Evolutionary conservation across 139 green algal genomes (phyloP), one percentile per base, ranked within the genome.

Genomic region (Parachlorella kessleri): DNA sequence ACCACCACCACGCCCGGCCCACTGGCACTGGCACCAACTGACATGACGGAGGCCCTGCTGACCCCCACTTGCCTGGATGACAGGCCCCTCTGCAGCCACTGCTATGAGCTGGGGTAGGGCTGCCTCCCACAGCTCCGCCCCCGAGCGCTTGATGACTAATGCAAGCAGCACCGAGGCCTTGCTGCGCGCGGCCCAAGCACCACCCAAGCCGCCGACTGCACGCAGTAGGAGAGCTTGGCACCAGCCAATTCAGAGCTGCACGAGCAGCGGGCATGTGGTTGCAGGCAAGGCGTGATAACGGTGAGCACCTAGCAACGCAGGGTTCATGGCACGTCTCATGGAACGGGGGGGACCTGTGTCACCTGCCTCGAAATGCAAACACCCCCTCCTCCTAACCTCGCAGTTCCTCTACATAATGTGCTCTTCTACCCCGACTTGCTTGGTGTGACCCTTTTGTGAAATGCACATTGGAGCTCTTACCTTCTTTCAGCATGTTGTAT

Each of bases 91-190:
- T 14, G 67, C 42, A 4, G 90, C 91, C 14, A 82, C 71, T 21
- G 64, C 41, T 35, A 95, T 74, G 23, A 97, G 89, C 84, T 91
- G 87, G 28, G 90, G 88, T 76, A 96, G 82, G 6, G 94, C 53
- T 9, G 81, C 83, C 1, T 86, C 74, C 75, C 88, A 91, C 3
- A 85, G 82, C 3, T 80, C 74, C 2, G 84, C 54, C 0, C 92
- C 93, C 38, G 88, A 88, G 70, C 93, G 90, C 70, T 93, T 90
- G 4, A 92, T 85, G 2, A 94, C 83, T 26, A 90, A 84, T 0
- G 90, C 87, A 21, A 96, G 83, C 76, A 97, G 82, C 80, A 94
- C 81, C 0, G 91, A 88, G 28, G 91, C 88, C 74, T 95, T 95
- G 70, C 73, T 88, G 24, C 90, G 87, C 4, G 94, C 77, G 3